A percentile compares a stretch with the other conserved stretches of the same genome.
These are phyloP conservation scores for Eimeria brunetti DNA, from an alignment of 169 alveolate species.

Conservation along the genomic window DNA sequence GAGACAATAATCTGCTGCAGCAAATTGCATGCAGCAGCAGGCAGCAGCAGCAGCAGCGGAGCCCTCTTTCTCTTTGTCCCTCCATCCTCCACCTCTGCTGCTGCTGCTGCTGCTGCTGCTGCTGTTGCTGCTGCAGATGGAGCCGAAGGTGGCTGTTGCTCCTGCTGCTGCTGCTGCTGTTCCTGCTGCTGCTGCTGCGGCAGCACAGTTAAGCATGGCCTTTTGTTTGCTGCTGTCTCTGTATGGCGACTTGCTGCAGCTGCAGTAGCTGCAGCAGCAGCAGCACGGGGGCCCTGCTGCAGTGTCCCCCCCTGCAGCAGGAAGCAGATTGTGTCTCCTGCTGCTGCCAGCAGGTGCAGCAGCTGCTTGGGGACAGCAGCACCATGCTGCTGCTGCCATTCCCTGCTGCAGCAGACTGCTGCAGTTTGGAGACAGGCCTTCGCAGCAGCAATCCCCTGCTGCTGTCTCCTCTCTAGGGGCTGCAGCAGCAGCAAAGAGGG, in stretches of 20 bases:
- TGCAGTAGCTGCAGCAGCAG: background rate
- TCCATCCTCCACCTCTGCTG: background rate
- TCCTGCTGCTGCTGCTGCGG: background rate
- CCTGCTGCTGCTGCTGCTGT: conserved; percentile 7
- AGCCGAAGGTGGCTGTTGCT: background rate
- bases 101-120: background rate
- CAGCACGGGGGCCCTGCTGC: background rate
- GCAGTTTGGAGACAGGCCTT: conserved; percentile 16
- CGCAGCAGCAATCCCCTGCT: conserved; percentile 42
- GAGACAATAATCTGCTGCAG: background rate
- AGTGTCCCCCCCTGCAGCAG: background rate
- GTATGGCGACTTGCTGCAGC: background rate
- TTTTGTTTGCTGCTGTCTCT: conserved; percentile 6
- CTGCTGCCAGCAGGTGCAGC: conserved; percentile 29
- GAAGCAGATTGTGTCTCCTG: conserved; percentile 16
- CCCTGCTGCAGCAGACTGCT: background rate
- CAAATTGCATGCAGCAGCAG: background rate
- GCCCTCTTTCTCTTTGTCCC: background rate
- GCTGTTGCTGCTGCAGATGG: background rate
- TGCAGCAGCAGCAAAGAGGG: background rate
- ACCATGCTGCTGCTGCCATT: conserved; percentile 34
- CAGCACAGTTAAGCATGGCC: background rate
- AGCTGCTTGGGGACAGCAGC: conserved; percentile 2
- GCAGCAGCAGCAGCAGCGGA: background rate
- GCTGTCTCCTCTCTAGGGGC: background rate